phyloP scores from a whole-genome alignment of 2,329 filamentous ascomycete genomes.

The Juglanconis sp. region DNA sequence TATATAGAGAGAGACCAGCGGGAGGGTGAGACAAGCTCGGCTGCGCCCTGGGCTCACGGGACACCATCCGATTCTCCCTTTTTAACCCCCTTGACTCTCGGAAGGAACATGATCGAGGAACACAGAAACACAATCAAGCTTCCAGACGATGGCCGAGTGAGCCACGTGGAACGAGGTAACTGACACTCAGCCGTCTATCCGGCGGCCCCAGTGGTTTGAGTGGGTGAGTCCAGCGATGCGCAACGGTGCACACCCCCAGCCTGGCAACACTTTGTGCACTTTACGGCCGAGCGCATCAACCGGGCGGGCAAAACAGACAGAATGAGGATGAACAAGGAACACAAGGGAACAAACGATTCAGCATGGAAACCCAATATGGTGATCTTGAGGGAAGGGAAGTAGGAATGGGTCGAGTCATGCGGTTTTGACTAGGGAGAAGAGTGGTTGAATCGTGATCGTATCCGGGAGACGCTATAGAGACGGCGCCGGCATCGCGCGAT shows the following conservation, averaged over 20 bases:
- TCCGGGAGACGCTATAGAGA: neutral
- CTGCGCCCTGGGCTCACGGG: neutral
- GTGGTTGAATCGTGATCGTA: neutral
- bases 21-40: slow-evolving; percentile 10
- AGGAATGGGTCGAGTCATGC: neutral
- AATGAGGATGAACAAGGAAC: neutral
- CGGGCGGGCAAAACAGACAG: neutral
- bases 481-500: neutral
- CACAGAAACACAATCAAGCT: neutral
- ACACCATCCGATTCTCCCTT: slow-evolving; percentile 7
- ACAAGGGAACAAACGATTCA: neutral
- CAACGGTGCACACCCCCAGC: neutral
- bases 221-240: neutral
- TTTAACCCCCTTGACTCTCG: slow-evolving; percentile 1
- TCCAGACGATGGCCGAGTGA: neutral
- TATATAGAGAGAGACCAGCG: neutral
- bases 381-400: neutral
- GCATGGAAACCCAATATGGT: neutral
- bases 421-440: neutral
- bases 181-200: slow-evolving; percentile 6
- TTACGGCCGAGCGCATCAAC: neutral
- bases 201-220: neutral
- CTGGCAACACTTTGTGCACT: slow-evolving; percentile 2
- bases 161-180: neutral
- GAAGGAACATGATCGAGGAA: slow-evolving; percentile 1